Conservation (phyloP, 192 early-diverging fungal species). For the Powellomyces hirtus region DNA sequence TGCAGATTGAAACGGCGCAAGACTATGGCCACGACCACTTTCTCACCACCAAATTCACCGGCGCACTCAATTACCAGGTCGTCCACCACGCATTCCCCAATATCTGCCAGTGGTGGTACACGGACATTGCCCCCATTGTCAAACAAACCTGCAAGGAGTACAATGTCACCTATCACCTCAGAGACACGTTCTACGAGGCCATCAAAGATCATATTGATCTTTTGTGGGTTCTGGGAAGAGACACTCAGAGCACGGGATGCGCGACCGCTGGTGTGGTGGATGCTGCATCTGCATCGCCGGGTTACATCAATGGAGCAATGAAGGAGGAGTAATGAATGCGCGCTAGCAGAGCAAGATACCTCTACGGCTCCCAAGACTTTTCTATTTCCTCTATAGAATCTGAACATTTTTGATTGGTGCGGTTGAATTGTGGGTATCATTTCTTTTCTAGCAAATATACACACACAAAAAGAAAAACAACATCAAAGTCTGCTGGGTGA, state of each 20-base stretch:
- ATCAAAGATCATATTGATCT: slow-evolving; percentile 14
- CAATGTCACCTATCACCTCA: slow-evolving; percentile 41
- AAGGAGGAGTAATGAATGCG: not conserved
- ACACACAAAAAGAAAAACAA: no score
- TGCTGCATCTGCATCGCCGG: not conserved
- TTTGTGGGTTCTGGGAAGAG: slow-evolving; percentile 13
- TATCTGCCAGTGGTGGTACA: slow-evolving; percentile 62
- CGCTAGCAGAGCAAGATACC: no score
- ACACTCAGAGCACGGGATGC: not conserved
- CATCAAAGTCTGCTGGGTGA: no score
- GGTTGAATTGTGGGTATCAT: no score
- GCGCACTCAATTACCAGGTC: slow-evolving; percentile 72
- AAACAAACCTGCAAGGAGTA: slow-evolving; percentile 49
- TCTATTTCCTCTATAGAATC: no score
- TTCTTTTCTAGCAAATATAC: no score
- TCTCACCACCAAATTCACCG: slow-evolving; percentile 61
- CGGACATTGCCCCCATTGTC: slow-evolving; percentile 46
- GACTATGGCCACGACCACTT: slow-evolving; percentile 54
- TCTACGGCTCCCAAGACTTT: no score
- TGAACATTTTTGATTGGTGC: no score
- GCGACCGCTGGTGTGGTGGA: not conserved
- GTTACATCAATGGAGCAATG: not conserved
- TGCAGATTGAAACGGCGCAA: slow-evolving; percentile 66
- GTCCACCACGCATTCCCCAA: slow-evolving; percentile 73
- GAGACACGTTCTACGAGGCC: slow-evolving; percentile 3